These are phyloP conservation scores for Fusarium oligoseptatum DNA, from an alignment of 2,329 filamentous ascomycete species.

Conservation along the genomic window DNA sequence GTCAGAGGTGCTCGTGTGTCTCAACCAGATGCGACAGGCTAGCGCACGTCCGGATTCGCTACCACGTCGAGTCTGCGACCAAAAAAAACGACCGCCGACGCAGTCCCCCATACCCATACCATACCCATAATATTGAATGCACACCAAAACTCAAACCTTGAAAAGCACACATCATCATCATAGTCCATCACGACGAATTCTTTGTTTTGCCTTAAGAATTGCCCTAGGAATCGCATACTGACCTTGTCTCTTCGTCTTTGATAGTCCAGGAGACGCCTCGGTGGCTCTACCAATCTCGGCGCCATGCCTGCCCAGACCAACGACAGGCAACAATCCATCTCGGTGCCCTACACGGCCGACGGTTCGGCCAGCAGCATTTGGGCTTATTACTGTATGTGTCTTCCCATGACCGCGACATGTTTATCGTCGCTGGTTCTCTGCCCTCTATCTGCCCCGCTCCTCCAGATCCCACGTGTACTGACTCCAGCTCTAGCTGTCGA, in stretches of 20 bases:
- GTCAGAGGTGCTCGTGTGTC: constrained; percentile 55
- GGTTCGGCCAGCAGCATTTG: constrained; percentile 53
- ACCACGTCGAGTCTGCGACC: constrained; percentile 43
- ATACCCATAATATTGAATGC: constrained; percentile 19
- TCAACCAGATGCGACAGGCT: constrained; percentile 52
- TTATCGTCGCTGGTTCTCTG: constrained; percentile 37
- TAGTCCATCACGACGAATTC: constrained; percentile 36
- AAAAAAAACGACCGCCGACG: constrained; percentile 31
- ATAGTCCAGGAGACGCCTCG: constrained; percentile 42
- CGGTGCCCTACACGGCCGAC: constrained; percentile 54
- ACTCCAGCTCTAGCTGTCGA: constrained; percentile 46
- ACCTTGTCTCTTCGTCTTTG: constrained; percentile 27
- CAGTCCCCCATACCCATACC: constrained; percentile 16
- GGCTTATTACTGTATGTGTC: constrained; percentile 59
- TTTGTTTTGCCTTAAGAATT: constrained; percentile 14
- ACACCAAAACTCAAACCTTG: constrained; percentile 30
- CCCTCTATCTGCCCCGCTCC: not conserved
- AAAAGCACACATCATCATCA: constrained; percentile 37
- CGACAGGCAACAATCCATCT: constrained; percentile 49
- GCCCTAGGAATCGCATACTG: constrained; percentile 29
- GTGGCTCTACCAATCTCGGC: constrained; percentile 8
- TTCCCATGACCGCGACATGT: constrained; percentile 63
- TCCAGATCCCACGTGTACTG: constrained; percentile 20
- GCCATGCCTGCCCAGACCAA: constrained; percentile 52
- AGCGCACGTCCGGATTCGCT: constrained; percentile 48